Evolutionary conservation across 176 grass and related monocot genomes (phyloP), one percentile per base, ranked within the genome.

Genomic region (Oryza brachyantha): DNA sequence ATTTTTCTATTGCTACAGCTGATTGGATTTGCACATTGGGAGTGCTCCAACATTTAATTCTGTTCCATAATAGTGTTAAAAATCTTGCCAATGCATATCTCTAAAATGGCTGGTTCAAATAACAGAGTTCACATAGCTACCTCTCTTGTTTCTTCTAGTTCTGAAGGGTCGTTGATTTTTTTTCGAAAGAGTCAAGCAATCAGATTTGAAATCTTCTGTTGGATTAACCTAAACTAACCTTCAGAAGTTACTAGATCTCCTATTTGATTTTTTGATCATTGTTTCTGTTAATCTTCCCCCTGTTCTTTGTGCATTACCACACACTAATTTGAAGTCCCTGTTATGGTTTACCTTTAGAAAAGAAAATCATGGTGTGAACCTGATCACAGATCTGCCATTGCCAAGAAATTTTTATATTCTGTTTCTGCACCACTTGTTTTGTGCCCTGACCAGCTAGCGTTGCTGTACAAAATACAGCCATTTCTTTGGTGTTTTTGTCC

Each of bases 401-500:
- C 21, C 45, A n/a, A 8, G 66, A 35, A 34, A 52, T 21, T 35
- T 12, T 3, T 22, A 40, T 40, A 39, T 39, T 66, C 16, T 61
- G 32, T 40, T 87, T 63, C 34, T 27, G 66, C 50, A 37, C 40
- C 75, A 74, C 24, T 65, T 32, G 68, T 68, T 39, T 28, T 5
- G 13, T 14, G 67, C 29, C 40, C 7, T 25, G 61, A 26, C 55
- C 59, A 73, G 74, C 37, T 22, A 60, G 79, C 27, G 29, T 19
- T 60, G 38, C 29, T 60, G 69, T 58, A 13, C 64, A 31, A 50
- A 41, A 69, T 69, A 75, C 84, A 81, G 54, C 78, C 71, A 74
- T 70, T 86, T 81, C 64, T 75, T 42, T 46, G 64, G 41, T 43
- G 79, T 35, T 41, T 0, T 55, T 71, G 40, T 81, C 81, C 80